phyloP scores from a whole-genome alignment of 805 yeast species.

The Debaryomyces hansenii region DNA sequence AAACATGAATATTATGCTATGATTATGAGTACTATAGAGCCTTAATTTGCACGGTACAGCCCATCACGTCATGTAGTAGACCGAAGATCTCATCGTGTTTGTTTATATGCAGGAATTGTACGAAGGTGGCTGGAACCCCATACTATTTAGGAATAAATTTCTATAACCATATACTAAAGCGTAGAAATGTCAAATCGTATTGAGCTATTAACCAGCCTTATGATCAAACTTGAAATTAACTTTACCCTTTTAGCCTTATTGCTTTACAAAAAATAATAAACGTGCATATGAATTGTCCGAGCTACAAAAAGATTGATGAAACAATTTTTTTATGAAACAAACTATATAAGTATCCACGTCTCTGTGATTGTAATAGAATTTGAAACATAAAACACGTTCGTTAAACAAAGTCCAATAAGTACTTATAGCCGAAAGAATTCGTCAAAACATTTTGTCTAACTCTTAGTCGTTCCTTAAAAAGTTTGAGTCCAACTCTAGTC shows the following conservation, averaged over 20 bases:
- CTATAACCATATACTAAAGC: neutral
- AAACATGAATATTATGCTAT: too few species aligned
- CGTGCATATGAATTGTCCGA: too few species aligned
- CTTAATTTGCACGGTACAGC: too few species aligned
- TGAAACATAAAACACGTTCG: neutral
- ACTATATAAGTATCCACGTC: neutral
- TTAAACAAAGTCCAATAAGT: neutral
- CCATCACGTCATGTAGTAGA: too few species aligned
- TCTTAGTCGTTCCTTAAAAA: neutral
- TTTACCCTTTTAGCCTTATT: too few species aligned
- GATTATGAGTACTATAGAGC: too few species aligned
- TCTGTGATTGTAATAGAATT: neutral
- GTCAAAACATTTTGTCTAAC: neutral
- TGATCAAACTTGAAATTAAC: too few species aligned
- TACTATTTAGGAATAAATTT: neutral
- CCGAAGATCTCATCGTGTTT: neutral
- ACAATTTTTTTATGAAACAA: neutral
- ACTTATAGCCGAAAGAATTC: neutral
- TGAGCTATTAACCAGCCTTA: neutral
- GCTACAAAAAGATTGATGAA: neutral
- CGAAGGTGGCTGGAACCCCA: neutral
- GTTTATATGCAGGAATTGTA: neutral
- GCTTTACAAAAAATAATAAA: too few species aligned
- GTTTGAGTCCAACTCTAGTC: constrained; percentile 3
- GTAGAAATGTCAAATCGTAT: neutral